Base-by-base conservation (phyloP, 768 basidiomycete genomes). In the Boletus vinaceobasis region DNA sequence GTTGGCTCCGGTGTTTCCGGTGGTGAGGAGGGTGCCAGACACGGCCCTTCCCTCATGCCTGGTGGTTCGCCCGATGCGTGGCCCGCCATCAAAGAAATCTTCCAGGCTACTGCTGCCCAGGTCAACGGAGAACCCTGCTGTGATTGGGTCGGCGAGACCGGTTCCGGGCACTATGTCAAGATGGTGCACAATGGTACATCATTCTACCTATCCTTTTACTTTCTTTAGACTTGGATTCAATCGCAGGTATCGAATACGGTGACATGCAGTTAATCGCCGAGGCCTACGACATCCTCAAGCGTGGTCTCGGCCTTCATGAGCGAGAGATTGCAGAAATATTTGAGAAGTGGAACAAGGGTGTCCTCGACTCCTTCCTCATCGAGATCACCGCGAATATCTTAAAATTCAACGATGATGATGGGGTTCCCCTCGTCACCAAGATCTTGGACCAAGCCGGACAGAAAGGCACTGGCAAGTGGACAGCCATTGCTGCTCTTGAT, bases 381-480 rank as follows among this genome's bases (percentile, higher is more conserved):
- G 94, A 99, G 58, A 98, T 99, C 74, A 97, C 97, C 55, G 82
- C 90, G 66, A 92, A 98, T 73, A 95, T 99, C 74, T 87, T 99
- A 71, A 89, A 86, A 68, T 98, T 91, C 82, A 93, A 95, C 71
- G 97, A 98, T 66, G 89, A 92, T 52, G 96, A 98, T 70, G 96
- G 94, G 55, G 82, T 81, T 65, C 90, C 93, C 46, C 83, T 98
- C 61, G 86, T 99, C 59, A 79, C 78, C 64, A 99, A 98, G 77
- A 96, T 99, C 66, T 82, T 97, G 61, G 97, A 99, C 74, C 72
- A 89, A 67, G 97, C 97, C 56, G 96, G 96, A 37, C 97, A 99
- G 74, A 99, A 99, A 77, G 97, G 97, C 69, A 99, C 97, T 59
- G 94, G 97, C 55, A 99, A 99, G 77, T 99, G 97, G 97, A 99